Percentiles rank a stretch among this genome's conserved stretches.
Evolutionary conservation across 768 basidiomycete genomes (phyloP).

Genomic region (Agaricus blazei): DNA sequence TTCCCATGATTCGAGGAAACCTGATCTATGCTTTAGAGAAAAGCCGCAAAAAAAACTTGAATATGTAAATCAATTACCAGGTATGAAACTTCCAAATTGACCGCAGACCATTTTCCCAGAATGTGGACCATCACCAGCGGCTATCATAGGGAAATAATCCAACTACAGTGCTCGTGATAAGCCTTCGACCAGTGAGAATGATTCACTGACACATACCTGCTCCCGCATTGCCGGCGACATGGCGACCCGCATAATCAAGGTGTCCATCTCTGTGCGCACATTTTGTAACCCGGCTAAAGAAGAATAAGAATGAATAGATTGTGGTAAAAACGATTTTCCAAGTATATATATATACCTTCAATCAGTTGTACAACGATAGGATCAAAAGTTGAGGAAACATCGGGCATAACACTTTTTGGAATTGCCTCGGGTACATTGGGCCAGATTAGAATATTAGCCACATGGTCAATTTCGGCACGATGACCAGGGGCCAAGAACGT

Average conservation of each 20-base stretch:
- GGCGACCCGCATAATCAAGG: constrained; percentile 20
- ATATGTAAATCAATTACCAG: constrained; percentile 10
- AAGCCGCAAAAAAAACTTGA: neutral
- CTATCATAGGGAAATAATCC: constrained; percentile 25
- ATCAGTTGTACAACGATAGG: constrained; percentile 13
- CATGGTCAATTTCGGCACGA: constrained; percentile 21
- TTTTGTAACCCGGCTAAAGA: constrained; percentile 16
- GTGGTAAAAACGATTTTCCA: neutral
- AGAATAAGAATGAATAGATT: neutral
- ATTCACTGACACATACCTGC: constrained; percentile 9
- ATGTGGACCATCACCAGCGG: constrained; percentile 22
- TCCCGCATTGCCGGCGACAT: constrained; percentile 24
- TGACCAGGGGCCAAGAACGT: constrained; percentile 21
- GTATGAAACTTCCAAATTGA: constrained; percentile 26
- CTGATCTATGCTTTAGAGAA: constrained; percentile 3
- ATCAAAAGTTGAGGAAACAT: neutral
- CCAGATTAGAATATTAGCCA: constrained; percentile 25
- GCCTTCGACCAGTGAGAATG: neutral
- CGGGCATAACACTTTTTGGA: neutral
- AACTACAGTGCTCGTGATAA: constrained; percentile 2
- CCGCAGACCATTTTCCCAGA: constrained; percentile 24
- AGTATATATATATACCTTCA: constrained; percentile 7
- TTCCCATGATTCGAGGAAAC: constrained; percentile 23
- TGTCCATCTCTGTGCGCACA: constrained; percentile 23
- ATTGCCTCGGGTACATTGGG: neutral